phyloP scores from a whole-genome alignment of 176 grass and related monocot species.

The Oryza australiensis region DNA sequence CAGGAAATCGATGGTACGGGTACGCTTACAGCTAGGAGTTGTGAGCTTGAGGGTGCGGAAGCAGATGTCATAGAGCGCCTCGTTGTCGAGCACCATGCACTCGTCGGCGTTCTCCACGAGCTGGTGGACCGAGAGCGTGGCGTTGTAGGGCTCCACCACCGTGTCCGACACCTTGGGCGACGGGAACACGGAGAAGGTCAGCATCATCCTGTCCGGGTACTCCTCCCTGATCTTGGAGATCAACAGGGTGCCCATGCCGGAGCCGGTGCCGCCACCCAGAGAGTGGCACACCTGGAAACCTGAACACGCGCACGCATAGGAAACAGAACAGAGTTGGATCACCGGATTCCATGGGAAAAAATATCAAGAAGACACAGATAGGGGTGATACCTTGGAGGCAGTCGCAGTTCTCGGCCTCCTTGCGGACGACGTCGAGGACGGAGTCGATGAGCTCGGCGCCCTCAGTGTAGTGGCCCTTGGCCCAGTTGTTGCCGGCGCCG shows the following conservation, averaged over 20 bases:
- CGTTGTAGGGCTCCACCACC: slow-evolving; percentile 84
- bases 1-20: neutral
- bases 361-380: neutral
- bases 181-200: slow-evolving; percentile 88
- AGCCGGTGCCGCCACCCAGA: slow-evolving; percentile 69
- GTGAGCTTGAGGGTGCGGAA: slow-evolving; percentile 83
- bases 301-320: slow-evolving; percentile 2
- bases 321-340: neutral
- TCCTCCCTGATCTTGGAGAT: slow-evolving; percentile 93
- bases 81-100: slow-evolving; percentile 88
- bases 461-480: slow-evolving; percentile 97
- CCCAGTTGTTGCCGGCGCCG: slow-evolving; percentile 95
- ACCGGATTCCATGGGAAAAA: slow-evolving; percentile 20
- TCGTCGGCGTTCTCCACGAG: slow-evolving; percentile 88
- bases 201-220: slow-evolving; percentile 85
- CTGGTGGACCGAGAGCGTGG: slow-evolving; percentile 78
- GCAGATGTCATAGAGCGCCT: slow-evolving; percentile 85
- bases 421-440: slow-evolving; percentile 87
- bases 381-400: slow-evolving; percentile 73
- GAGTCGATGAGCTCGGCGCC: slow-evolving; percentile 95
- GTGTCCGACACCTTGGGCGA: slow-evolving; percentile 91
- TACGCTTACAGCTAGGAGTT: slow-evolving; percentile 76
- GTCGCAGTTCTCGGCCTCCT: slow-evolving; percentile 97
- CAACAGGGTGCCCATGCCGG: slow-evolving; percentile 77
- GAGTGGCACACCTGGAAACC: slow-evolving; percentile 89